Percentiles rank a stretch among this genome's conserved stretches.
These are phyloP conservation scores for Lepraria neglecta DNA, from an alignment of 495 filamentous ascomycete species.

Conservation along the genomic window DNA sequence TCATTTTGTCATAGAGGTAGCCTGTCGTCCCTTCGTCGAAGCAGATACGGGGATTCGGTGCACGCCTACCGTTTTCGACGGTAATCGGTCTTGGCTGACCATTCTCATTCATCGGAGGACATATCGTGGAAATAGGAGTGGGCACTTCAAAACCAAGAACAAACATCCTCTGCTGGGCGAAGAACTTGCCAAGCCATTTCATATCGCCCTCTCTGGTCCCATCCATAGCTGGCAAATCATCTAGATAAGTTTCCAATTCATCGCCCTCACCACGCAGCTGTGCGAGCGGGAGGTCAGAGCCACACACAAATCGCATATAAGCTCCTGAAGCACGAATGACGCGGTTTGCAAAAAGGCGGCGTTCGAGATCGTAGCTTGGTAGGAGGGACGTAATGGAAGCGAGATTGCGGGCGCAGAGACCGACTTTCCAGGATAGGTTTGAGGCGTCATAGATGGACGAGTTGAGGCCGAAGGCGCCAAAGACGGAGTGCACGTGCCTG, in stretches of 20 bases:
- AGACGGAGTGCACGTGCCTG: constrained; percentile 36
- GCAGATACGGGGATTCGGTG: constrained; percentile 36
- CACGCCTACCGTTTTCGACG: constrained; percentile 30
- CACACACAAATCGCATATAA: constrained; percentile 37
- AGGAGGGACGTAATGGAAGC: constrained; percentile 26
- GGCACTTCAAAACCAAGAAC: background rate
- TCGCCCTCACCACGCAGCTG: constrained; percentile 8
- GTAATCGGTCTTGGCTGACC: background rate
- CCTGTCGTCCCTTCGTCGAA: constrained; percentile 26
- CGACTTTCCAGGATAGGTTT: constrained; percentile 39
- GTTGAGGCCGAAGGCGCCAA: constrained; percentile 40
- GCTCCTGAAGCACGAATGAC: constrained; percentile 33
- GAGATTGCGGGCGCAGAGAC: constrained; percentile 26
- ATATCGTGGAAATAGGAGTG: background rate
- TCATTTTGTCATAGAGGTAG: constrained; percentile 35
- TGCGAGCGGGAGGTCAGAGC: constrained; percentile 18
- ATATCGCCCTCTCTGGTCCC: background rate
- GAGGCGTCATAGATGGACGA: constrained; percentile 37
- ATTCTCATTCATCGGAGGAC: background rate
- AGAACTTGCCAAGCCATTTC: background rate
- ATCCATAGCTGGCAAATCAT: background rate
- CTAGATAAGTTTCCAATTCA: constrained; percentile 2
- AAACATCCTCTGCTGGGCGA: background rate
- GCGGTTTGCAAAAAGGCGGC: constrained; percentile 32
- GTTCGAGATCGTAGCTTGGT: constrained; percentile 34